Evolutionary conservation across 345 rosid genomes (phyloP).

Genomic region (Ceriops tagal): DNA sequence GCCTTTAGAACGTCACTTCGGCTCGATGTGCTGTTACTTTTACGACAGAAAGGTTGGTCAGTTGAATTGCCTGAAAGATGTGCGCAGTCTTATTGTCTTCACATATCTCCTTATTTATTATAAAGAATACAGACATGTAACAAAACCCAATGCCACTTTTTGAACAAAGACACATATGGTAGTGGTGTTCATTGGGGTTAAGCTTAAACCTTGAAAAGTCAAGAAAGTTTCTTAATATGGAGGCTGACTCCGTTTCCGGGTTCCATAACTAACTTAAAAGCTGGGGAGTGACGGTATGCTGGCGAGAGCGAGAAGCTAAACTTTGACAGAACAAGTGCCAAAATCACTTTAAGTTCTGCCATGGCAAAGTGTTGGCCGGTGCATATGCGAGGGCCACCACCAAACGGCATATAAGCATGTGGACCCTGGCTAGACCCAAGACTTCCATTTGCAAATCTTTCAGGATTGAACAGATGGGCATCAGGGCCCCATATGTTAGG

Average conservation of each 20-base stretch:
- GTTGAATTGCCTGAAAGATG: no score
- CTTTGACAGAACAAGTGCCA: constrained; percentile 23
- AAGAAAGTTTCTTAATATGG: constrained; percentile 6
- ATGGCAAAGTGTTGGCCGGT: constrained; percentile 17
- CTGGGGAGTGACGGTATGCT: constrained; percentile 17
- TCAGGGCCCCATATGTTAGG: constrained; percentile 27
- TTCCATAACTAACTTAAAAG: constrained; percentile 20
- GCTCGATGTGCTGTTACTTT: no score
- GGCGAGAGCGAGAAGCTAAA: constrained; percentile 27
- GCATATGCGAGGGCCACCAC: constrained; percentile 14
- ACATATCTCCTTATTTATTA: no score
- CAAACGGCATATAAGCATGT: constrained; percentile 14
- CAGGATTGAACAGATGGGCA: constrained; percentile 28
- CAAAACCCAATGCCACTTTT: no score
- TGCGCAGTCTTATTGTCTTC: no score
- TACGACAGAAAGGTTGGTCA: no score
- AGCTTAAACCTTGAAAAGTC: neutral
- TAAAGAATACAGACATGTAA: no score
- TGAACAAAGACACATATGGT: no score
- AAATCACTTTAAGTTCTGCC: constrained; percentile 21
- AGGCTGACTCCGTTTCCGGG: constrained; percentile 27
- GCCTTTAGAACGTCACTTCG: no score
- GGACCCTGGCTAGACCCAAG: constrained; percentile 13
- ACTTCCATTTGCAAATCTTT: constrained; percentile 28
- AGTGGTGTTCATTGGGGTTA: no score